Percentiles rank a stretch among this genome's conserved stretches.
phyloP scores from a whole-genome alignment of 2,329 filamentous ascomycete species.

The Colletotrichum sp. region DNA sequence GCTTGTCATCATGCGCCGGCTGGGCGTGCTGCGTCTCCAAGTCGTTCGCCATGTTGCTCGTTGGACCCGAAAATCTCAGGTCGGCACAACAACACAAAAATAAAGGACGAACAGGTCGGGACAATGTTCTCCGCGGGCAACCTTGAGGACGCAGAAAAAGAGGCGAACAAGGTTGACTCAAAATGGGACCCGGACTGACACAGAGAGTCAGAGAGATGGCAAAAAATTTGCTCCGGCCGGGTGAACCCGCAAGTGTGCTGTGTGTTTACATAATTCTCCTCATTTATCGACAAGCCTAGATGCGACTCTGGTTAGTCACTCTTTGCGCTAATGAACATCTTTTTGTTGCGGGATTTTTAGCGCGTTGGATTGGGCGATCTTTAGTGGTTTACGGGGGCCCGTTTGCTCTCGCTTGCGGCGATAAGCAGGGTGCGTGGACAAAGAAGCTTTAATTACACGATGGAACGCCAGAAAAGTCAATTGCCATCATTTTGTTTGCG shows the following conservation, averaged over 20 bases:
- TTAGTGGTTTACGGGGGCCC: neutral
- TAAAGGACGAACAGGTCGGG: neutral
- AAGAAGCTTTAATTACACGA: neutral
- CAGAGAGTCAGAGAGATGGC: neutral
- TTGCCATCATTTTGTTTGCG: neutral
- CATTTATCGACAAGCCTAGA: neutral
- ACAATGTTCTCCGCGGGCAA: neutral
- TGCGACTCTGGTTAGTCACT: neutral
- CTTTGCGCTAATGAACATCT: neutral
- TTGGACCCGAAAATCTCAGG: neutral
- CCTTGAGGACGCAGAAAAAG: neutral
- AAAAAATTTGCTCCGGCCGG: neutral
- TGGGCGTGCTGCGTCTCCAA: conserved; percentile 3
- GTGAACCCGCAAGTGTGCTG: neutral
- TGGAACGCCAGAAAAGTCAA: neutral
- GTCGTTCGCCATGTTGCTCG: neutral
- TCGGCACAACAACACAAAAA: neutral
- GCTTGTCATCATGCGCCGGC: neutral
- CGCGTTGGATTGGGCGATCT: neutral
- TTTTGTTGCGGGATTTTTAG: neutral
- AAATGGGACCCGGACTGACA: neutral
- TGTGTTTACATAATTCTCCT: neutral
- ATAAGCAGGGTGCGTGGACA: neutral
- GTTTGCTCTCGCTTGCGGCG: neutral
- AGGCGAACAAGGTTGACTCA: neutral